Conservation (phyloP, 1,284 basidiomycete species). For the Marasmius fiardii region DNA sequence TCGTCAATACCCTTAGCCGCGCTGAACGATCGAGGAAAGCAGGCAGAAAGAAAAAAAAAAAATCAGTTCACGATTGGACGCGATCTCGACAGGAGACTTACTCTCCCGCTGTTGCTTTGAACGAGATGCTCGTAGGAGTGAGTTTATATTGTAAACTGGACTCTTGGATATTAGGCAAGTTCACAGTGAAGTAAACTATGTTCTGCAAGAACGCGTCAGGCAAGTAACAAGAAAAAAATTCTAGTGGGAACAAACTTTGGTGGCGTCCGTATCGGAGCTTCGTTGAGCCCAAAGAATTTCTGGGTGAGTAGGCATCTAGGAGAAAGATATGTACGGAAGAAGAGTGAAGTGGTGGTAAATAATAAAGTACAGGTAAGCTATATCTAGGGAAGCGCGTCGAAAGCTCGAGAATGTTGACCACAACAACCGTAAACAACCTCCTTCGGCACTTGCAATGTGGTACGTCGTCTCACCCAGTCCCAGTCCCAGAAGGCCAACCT, state of each 20-base stretch:
- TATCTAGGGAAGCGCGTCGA: conserved; percentile 19
- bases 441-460: conserved; percentile 29
- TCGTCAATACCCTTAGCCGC: conserved; percentile 49
- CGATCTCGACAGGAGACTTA: conserved; percentile 33
- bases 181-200: conserved; percentile 79
- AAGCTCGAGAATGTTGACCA: conserved; percentile 37
- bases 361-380: conserved; percentile 13
- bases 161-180: conserved; percentile 77
- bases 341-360: conserved; percentile 18
- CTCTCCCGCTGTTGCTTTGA: conserved; percentile 73
- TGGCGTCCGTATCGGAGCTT: conserved; percentile 60
- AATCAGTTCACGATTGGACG: neutral
- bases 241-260: conserved; percentile 52
- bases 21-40: conserved; percentile 27
- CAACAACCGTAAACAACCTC: conserved; percentile 2
- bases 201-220: conserved; percentile 54
- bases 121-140: conserved; percentile 59
- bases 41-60: too few species aligned
- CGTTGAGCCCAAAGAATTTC: conserved; percentile 93
- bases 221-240: conserved; percentile 14
- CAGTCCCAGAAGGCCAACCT: neutral
- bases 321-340: conserved; percentile 10
- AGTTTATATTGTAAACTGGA: conserved; percentile 62
- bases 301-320: conserved; percentile 55
- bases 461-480: conserved; percentile 10